Evolutionary conservation across 2,329 filamentous ascomycete genomes (phyloP).

Genomic region (Hypoxylon sp.): DNA sequence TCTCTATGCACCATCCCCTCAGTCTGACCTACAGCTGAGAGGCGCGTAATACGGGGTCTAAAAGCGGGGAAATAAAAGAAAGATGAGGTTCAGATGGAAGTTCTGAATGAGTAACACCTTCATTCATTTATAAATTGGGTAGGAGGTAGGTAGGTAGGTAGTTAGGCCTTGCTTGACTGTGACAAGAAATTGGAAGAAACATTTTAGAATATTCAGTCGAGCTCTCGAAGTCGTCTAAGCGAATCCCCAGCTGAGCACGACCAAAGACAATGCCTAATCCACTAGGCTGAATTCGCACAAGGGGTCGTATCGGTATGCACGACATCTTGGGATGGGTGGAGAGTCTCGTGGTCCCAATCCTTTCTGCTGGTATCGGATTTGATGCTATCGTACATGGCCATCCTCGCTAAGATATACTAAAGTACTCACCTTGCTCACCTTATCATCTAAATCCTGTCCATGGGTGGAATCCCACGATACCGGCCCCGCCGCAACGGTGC

Average conservation of each 20-base stretch:
- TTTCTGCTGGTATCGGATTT: constrained; percentile 9
- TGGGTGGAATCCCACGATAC: not conserved
- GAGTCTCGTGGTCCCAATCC: constrained; percentile 12
- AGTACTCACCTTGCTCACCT: constrained; percentile 19
- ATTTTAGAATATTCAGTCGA: not conserved
- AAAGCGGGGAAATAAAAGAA: not conserved
- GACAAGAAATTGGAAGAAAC: not conserved
- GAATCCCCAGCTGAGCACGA: not conserved
- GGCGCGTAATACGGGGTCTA: not conserved
- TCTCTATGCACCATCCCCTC: not conserved
- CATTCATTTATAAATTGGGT: no score
- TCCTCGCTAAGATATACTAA: not conserved
- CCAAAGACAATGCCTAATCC: not conserved
- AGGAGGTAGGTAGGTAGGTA: no score
- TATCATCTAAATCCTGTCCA: not conserved
- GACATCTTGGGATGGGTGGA: not conserved
- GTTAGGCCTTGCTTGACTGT: not conserved
- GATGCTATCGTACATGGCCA: not conserved
- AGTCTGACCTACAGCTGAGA: not conserved
- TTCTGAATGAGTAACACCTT: no score
- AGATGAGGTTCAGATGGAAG: not conserved
- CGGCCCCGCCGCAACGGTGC: constrained; percentile 18
- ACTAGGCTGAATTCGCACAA: not conserved
- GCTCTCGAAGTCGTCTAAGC: not conserved
- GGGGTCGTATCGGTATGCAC: not conserved